Base-by-base conservation (phyloP, 768 basidiomycete genomes). In the Gloeostereum incarnatum region DNA sequence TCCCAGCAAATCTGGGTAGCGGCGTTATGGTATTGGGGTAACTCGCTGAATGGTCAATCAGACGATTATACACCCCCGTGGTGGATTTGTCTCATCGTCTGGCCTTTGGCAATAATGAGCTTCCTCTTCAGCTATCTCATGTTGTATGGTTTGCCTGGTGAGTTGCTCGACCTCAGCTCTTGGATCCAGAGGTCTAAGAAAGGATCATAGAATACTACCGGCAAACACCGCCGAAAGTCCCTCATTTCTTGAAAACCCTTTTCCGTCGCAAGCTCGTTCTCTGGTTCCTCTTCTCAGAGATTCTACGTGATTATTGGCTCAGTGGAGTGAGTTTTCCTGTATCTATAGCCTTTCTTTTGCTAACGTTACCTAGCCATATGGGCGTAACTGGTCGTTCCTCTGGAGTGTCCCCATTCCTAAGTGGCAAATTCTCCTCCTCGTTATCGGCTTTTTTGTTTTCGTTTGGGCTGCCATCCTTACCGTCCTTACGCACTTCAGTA, bases 1-100 rank as follows among this genome's bases (percentile, higher is more conserved):
- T 84, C 90, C 7, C 92, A 96, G 49, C 92, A 94, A 60, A 76
- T 96, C 26, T 96, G 92, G 92, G 83, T 94, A 10, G 86, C 92
- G 3, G 92, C 85, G 6, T 62, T 96, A 25, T 96, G 92, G 92
- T 96, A 88, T 52, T 96, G 92, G 92, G 92, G 92, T 47, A 76
- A 81, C 58, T 74, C 75, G 22, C 65, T 96, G 42, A 82, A 84
- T 53, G 62, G 68, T 6, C 62, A 65, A 16, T 31, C 59, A 35
- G 63, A 73, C 30, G 65, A 60, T 32, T 70, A 72, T 47, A 55
- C 72, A 27, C 62, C 85, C 7, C 90, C 92, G 0, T 88, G 85
- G 81, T 89, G 81, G 78, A 44, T 44, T 14, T 74, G 23, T 25
- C 24, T 44, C 25, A 36, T 44, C 17, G 38, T 44, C 3, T 82